Percentiles rank a stretch among this genome's conserved stretches.
Conservation (phyloP, 1,139 yeast genomes). For the Taphrina communis region DNA sequence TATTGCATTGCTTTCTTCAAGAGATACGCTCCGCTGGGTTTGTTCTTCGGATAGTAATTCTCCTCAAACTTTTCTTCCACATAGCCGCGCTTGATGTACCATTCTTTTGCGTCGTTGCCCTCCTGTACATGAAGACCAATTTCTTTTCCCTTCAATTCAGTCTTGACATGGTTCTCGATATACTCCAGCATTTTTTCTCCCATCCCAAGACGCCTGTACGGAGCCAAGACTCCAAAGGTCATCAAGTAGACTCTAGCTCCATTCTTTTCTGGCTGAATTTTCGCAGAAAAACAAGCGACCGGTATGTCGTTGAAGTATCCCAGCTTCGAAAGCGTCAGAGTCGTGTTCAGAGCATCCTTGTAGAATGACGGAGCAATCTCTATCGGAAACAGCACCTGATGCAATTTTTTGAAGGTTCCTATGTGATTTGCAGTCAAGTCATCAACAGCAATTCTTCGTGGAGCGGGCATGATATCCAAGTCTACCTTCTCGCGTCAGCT, state of each 20-base stretch:
- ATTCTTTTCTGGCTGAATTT: slow-evolving; percentile 37
- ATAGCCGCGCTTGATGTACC: slow-evolving; percentile 38
- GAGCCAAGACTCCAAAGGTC: slow-evolving; percentile 44
- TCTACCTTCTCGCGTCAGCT: not conserved
- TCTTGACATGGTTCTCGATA: slow-evolving; percentile 23
- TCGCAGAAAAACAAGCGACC: slow-evolving; percentile 41
- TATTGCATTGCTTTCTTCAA: slow-evolving; percentile 29
- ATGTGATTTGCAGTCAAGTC: slow-evolving; percentile 41
- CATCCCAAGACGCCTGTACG: slow-evolving; percentile 40
- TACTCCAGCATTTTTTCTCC: slow-evolving; percentile 38
- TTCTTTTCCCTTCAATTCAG: slow-evolving; percentile 29
- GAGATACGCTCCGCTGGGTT: slow-evolving; percentile 31
- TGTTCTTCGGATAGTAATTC: slow-evolving; percentile 33
- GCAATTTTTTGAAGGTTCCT: slow-evolving; percentile 41
- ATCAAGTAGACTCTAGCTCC: slow-evolving; percentile 36
- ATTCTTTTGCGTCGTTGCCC: slow-evolving; percentile 34
- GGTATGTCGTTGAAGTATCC: slow-evolving; percentile 43
- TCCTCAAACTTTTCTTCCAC: slow-evolving; percentile 25
- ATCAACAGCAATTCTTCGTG: slow-evolving; percentile 49
- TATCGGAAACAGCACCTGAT: slow-evolving; percentile 41
- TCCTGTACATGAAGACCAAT: slow-evolving; percentile 36
- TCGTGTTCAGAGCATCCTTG: slow-evolving; percentile 41
- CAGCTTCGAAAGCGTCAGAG: slow-evolving; percentile 36
- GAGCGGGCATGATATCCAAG: slow-evolving; percentile 55
- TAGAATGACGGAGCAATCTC: slow-evolving; percentile 37